Percentiles rank a stretch among this genome's conserved stretches.
phyloP scores from a whole-genome alignment of 768 basidiomycete genomes.

The Boletus vinaceobasis region DNA sequence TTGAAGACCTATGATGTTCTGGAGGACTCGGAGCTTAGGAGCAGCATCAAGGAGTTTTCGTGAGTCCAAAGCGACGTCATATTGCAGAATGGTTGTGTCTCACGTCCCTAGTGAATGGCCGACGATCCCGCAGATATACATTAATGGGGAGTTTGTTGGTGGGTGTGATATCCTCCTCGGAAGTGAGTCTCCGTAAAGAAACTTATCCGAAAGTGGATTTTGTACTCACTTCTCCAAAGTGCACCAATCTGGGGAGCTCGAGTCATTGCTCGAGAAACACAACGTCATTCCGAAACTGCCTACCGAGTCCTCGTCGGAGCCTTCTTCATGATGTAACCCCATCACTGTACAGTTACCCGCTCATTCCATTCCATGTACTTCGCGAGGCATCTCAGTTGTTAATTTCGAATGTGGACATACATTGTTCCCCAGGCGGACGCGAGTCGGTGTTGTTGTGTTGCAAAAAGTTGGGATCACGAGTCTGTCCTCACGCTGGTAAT shows the following conservation, averaged over 20 bases:
- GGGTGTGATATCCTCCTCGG: slow-evolving; percentile 93
- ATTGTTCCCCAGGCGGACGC: background rate
- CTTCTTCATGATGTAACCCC: background rate
- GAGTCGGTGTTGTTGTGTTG: background rate
- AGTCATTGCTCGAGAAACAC: slow-evolving; percentile 70
- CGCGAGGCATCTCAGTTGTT: background rate
- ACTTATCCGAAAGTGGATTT: background rate
- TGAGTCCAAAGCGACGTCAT: slow-evolving; percentile 43
- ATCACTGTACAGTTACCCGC: background rate
- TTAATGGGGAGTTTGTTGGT: slow-evolving; percentile 93
- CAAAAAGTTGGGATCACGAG: background rate
- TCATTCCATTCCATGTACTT: slow-evolving; percentile 1
- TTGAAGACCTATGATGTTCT: slow-evolving; percentile 89
- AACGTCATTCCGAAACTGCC: slow-evolving; percentile 58
- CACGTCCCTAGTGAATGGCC: slow-evolving; percentile 80
- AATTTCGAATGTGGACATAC: background rate
- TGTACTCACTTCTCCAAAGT: slow-evolving; percentile 46
- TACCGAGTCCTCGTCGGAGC: slow-evolving; percentile 1
- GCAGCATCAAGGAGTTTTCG: slow-evolving; percentile 95
- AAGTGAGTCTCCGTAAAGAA: slow-evolving; percentile 52
- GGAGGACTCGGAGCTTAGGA: slow-evolving; percentile 78
- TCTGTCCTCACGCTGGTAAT: too few species aligned
- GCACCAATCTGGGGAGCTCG: slow-evolving; percentile 95
- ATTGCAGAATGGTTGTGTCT: background rate
- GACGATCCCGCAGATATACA: slow-evolving; percentile 92